These are phyloP conservation scores for Leishmania tarentolae DNA, from an alignment of 208 protist species.

Conservation along the genomic window DNA sequence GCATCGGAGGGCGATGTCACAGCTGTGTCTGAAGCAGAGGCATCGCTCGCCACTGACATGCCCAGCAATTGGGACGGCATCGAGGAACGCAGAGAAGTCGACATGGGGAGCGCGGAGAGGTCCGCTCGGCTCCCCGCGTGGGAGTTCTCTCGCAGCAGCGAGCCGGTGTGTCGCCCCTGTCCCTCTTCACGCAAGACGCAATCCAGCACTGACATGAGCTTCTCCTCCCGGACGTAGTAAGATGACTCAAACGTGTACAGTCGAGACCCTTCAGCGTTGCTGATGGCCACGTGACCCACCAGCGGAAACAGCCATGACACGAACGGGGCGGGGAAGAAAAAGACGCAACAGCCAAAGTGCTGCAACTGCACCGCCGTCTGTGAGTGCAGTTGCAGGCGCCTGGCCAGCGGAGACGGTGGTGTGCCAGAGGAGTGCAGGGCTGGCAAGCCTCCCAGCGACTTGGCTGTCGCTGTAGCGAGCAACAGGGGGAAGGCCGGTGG, in stretches of 20 bases:
- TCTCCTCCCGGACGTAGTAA: constrained; percentile 71
- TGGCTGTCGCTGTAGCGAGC: not conserved
- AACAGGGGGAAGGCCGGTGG: not conserved
- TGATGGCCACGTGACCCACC: constrained; percentile 81
- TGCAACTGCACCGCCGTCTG: constrained; percentile 30
- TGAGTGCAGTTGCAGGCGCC: constrained; percentile 2
- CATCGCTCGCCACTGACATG: constrained; percentile 14
- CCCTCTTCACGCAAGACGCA: constrained; percentile 28
- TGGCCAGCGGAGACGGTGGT: constrained; percentile 8
- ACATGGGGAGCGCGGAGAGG: not conserved
- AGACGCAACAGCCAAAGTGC: constrained; percentile 83
- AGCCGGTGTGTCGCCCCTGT: not conserved
- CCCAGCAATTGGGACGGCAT: constrained; percentile 8
- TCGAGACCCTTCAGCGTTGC: constrained; percentile 66
- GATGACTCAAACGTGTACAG: constrained; percentile 73
- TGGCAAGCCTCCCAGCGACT: not conserved
- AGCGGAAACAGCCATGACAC: constrained; percentile 84
- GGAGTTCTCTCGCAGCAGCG: not conserved
- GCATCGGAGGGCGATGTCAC: constrained; percentile 15
- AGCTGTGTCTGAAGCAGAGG: constrained; percentile 21
- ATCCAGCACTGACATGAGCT: constrained; percentile 48
- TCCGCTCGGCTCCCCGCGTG: not conserved
- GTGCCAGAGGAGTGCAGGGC: not conserved
- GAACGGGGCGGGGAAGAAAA: constrained; percentile 83
- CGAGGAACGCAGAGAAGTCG: not conserved